Percentiles rank a stretch among this genome's conserved stretches.
phyloP scores from a whole-genome alignment of 495 filamentous ascomycete genomes.

The Gamarada debralockiae region DNA sequence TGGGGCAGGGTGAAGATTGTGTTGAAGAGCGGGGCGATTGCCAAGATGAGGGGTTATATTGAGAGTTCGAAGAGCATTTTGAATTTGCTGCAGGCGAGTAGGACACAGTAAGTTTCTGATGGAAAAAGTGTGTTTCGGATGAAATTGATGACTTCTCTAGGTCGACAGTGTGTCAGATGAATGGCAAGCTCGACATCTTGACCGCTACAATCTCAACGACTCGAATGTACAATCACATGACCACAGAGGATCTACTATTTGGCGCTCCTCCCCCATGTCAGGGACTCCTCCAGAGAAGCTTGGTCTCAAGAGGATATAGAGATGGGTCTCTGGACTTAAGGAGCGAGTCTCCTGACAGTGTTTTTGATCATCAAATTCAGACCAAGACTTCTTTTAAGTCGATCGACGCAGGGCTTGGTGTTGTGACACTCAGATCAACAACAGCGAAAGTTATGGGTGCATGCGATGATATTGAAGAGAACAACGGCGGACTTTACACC shows the following conservation, averaged over 20 bases:
- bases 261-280: too few species aligned
- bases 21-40: conserved; percentile 1
- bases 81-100: conserved; percentile 2
- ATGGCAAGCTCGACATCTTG: conserved; percentile 3
- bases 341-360: too few species aligned
- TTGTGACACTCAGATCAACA: background rate
- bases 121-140: background rate
- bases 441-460: background rate
- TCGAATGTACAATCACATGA: too few species aligned
- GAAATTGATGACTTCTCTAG: background rate
- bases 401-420: conserved; percentile 1
- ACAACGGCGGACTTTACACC: background rate
- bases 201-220: background rate
- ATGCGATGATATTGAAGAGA: background rate
- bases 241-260: too few species aligned
- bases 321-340: too few species aligned
- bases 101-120: background rate
- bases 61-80: conserved; percentile 8
- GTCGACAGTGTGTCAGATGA: conserved; percentile 6
- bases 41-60: conserved; percentile 2
- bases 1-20: conserved; percentile 4
- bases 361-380: too few species aligned
- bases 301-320: too few species aligned
- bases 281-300: too few species aligned
- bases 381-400: too few species aligned